Percentiles rank a stretch among this genome's conserved stretches.
These are phyloP conservation scores for Plectosphaerella sp. DNA, from an alignment of 2,329 filamentous ascomycete species.

Conservation along the genomic window DNA sequence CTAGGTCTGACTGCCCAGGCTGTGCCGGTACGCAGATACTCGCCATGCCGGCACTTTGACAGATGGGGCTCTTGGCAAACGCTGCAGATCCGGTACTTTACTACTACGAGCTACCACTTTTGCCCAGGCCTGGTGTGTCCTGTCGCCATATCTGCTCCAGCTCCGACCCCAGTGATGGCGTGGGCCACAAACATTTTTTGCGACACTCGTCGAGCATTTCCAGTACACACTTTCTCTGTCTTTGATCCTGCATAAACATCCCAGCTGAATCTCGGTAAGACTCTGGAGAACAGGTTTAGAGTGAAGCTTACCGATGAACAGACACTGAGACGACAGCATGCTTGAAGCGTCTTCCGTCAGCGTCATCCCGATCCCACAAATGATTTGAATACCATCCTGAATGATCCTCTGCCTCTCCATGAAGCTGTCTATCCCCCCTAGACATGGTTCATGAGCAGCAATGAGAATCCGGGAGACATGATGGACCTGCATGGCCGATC, in stretches of 20 bases:
- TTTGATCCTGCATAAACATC: conserved; percentile 3
- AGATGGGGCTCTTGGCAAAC: too few species aligned
- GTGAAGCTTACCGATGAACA: conserved; percentile 12
- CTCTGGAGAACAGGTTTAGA: neutral
- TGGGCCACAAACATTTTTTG: conserved; percentile 3
- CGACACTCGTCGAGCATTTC: conserved; percentile 3
- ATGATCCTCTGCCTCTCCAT: conserved; percentile 13
- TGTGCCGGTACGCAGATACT: too few species aligned
- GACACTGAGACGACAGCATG: conserved; percentile 17
- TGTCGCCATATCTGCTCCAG: neutral
- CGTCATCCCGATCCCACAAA: conserved; percentile 16
- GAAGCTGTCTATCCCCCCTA: conserved; percentile 11
- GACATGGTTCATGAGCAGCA: conserved; percentile 9
- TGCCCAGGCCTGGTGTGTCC: neutral
- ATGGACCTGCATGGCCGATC: conserved; percentile 13
- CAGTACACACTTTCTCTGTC: neutral
- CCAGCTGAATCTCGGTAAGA: conserved; percentile 1
- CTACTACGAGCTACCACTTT: neutral
- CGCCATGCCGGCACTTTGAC: too few species aligned
- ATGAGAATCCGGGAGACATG: conserved; percentile 14
- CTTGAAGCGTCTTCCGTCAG: conserved; percentile 15
- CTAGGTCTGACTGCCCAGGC: neutral
- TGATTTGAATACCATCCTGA: conserved; percentile 13
- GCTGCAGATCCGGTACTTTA: too few species aligned
- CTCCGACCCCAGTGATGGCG: conserved; percentile 4